Base-by-base conservation (phyloP, 768 basidiomycete genomes). In the Rubroboletus pulcherrimus region DNA sequence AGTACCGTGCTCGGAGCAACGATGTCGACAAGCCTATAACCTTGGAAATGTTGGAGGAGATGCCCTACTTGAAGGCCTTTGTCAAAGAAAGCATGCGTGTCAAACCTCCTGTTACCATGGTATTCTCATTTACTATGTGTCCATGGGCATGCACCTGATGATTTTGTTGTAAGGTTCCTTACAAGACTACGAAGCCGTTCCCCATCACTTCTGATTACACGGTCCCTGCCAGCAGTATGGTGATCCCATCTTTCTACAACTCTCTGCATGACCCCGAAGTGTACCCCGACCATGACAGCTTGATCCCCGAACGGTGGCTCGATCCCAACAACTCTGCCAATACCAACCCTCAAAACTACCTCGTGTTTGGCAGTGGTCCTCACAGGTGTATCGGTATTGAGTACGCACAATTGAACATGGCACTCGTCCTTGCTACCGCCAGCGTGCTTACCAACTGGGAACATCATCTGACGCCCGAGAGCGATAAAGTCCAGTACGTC, bases 81-180 rank as follows among this genome's bases (percentile, higher is more conserved):
- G 89, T 98, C 58, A 96, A 93, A 75, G 97, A 98, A 76, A 91
- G 89, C 61, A 77, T 98, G 70, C 83, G 97, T 34, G 75, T 93
- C 51, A 88, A 89, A 71, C 96, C 97, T 39, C 95, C 97, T 5
- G 97, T 98, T 31, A 89, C 91, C 31, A 98, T 98, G 96, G 96
- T 93, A 57, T 39, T 43, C 17, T 24, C 4, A 62, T 66, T 12
- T 5, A 26, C 24, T 53, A 7, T 35, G 14, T 47, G 45, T 51
- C 14, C 30, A n/a, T 9, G 38, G 48, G 9, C 33, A 15, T 29
- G 10, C 53, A 30, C 9, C 37, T 63, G 54, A 69, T 33, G 47
- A 37, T 56, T 62, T 35, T 37, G 46, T 58, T 49, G 24, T 54
- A 90, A 66, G 91, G 91, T 99, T 30, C 97, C 97, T n/a, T 99